Evolutionary conservation across 495 filamentous ascomycete species (phyloP), one percentile per base, ranked within the genome.

Genomic region (Cryomyces minteri): DNA sequence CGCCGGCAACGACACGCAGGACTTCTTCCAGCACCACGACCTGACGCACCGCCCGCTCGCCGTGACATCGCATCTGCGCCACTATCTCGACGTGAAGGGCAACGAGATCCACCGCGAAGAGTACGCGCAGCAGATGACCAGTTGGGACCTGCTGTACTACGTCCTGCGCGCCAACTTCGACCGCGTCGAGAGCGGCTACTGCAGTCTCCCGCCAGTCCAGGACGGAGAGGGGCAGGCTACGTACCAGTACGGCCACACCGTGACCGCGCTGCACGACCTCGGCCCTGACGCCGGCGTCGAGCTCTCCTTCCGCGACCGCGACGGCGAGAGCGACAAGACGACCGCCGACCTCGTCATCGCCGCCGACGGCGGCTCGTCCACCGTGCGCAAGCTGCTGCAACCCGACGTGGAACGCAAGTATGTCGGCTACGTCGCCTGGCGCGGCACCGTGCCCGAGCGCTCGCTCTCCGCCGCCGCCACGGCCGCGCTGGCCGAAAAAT

Each of bases 301-400:
- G 18, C 72, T 60, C 57, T 56, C 58, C 30, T 71, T 60, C 53
- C 56, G 58, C 25, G 52, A 46, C 2, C 57, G 54, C 36, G 55
- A 56, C 12, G 66, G 63, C 11, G 57, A 54, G n/a, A 53, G 55
- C 14, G 60, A 55, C 18, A 58, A 53, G 40, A 51, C 59, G 4
- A 44, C 45, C 4, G 70, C 64, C 6, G 70, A 75, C 51, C 50
- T 70, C 7, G 53, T 76, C 31, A 51, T 78, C 48, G 74, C 59
- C 5, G 71, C 72, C 36, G 73, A 78, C 57, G 74, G 74, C 3
- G 64, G 71, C 0, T 67, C 61, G 54, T 76, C 73, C 28, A 67
- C 64, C 4, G 52, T 76, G 12, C 64, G 73, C 12, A 56, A 54
- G 18, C 53, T 72, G 6, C 56, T 75, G 6, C 48, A 62, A 32